Conservation (phyloP, 2,329 filamentous ascomycete genomes). For the Neoscytalidium dimidiatum region DNA sequence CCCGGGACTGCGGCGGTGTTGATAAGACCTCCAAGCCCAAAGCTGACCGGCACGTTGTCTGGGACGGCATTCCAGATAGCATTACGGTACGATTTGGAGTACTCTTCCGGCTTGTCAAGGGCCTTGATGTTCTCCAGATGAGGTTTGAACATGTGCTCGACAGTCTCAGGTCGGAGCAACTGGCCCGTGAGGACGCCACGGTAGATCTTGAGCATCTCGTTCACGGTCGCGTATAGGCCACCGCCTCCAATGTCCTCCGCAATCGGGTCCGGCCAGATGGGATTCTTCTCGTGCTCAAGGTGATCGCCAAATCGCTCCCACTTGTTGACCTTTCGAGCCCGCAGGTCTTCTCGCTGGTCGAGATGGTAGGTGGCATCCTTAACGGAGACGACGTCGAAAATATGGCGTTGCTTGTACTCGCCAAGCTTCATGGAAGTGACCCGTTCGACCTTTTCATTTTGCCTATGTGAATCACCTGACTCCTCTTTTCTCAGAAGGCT, state of each 20-base stretch:
- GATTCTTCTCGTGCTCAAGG: neutral
- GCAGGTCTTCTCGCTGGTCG: neutral
- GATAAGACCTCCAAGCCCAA: neutral
- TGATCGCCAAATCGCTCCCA: slow-evolving; percentile 19
- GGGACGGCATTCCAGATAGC: neutral
- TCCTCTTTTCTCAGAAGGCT: no score
- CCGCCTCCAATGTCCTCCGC: neutral
- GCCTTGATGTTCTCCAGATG: neutral
- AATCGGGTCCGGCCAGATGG: neutral
- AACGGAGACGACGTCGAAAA: slow-evolving; percentile 28
- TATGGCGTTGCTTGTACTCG: slow-evolving; percentile 28
- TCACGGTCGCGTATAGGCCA: neutral
- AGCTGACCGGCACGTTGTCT: neutral
- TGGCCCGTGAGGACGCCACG: neutral
- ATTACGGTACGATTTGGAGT: neutral
- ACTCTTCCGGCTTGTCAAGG: neutral
- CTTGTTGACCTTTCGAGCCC: slow-evolving; percentile 24
- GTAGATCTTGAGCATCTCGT: neutral
- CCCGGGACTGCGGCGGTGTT: neutral
- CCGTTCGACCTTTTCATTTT: slow-evolving; percentile 29
- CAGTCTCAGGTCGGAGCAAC: neutral
- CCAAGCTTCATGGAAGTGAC: slow-evolving; percentile 25
- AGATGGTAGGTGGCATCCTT: slow-evolving; percentile 26
- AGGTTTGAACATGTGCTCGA: neutral
- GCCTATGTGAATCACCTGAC: no score